These are phyloP conservation scores for Chlorella sp. DNA, from an alignment of 139 green algal genomes.

Conservation along the genomic window DNA sequence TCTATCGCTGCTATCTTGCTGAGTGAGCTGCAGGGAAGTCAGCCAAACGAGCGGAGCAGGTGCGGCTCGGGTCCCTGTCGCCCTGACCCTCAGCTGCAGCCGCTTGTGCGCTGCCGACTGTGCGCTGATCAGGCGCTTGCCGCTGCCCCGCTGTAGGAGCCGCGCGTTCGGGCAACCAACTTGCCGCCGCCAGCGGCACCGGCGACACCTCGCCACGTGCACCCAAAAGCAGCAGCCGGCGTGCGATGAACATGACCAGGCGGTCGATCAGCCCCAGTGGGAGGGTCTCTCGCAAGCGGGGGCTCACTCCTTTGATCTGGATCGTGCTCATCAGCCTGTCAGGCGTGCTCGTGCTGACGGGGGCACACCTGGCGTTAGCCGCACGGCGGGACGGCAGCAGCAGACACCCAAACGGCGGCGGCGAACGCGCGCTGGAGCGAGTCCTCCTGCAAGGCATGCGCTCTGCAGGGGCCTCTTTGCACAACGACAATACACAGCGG, in stretches of 20 bases:
- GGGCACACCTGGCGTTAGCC: neutral
- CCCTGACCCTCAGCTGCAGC: no score
- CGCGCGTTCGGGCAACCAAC: no score
- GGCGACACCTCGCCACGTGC: neutral
- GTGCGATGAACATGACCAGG: neutral
- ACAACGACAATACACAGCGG: neutral
- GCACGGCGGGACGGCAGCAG: neutral
- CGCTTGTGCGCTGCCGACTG: no score
- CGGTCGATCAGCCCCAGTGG: neutral
- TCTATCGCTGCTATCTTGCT: no score
- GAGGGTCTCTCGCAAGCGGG: neutral
- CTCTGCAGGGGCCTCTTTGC: neutral
- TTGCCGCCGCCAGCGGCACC: neutral
- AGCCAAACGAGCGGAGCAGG: no score
- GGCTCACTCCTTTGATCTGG: neutral
- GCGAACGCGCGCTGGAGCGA: neutral
- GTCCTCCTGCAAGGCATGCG: neutral
- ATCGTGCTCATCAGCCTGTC: neutral
- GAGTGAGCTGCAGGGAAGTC: no score
- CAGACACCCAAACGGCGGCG: neutral
- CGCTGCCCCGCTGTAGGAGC: no score
- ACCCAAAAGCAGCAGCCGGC: neutral
- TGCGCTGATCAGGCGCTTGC: no score
- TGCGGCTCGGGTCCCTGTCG: no score
- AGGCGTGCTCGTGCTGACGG: neutral